phyloP scores from a whole-genome alignment of 768 basidiomycete species.

The Tubosaeta sp. region DNA sequence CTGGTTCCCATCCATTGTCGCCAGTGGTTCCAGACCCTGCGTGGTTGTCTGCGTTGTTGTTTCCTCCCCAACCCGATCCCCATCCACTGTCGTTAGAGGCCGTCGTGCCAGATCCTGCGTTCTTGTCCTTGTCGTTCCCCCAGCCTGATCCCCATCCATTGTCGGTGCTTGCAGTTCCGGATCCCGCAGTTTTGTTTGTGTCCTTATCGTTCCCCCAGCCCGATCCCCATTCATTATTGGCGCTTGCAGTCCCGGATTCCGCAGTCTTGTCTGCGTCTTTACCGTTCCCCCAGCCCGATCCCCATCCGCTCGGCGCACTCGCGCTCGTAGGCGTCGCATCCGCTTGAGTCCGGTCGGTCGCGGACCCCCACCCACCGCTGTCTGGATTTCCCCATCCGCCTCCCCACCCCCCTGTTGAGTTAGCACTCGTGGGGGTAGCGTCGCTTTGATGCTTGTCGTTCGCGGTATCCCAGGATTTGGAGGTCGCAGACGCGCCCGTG shows the following conservation, averaged over 20 bases:
- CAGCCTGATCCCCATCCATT: conserved; percentile 4
- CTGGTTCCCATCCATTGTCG: background rate
- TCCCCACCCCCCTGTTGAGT: conserved; percentile 4
- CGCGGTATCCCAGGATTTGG: background rate
- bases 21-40: background rate
- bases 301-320: background rate
- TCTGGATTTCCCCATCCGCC: conserved; percentile 1
- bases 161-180: background rate
- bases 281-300: background rate
- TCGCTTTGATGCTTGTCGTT: background rate
- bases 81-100: background rate
- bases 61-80: conserved; percentile 4
- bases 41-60: background rate
- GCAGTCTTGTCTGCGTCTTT: background rate
- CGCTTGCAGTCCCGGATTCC: background rate
- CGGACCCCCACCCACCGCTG: conserved; percentile 3
- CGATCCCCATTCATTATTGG: conserved; percentile 3
- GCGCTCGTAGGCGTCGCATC: background rate
- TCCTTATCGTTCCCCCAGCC: background rate
- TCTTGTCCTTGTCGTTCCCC: background rate
- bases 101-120: background rate
- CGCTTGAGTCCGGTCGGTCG: too few species aligned
- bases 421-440: background rate
- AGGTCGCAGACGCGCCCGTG: background rate
- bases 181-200: background rate